These are phyloP conservation scores for Huntiella abstrusa DNA, from an alignment of 2,329 filamentous ascomycete species.

Conservation along the genomic window DNA sequence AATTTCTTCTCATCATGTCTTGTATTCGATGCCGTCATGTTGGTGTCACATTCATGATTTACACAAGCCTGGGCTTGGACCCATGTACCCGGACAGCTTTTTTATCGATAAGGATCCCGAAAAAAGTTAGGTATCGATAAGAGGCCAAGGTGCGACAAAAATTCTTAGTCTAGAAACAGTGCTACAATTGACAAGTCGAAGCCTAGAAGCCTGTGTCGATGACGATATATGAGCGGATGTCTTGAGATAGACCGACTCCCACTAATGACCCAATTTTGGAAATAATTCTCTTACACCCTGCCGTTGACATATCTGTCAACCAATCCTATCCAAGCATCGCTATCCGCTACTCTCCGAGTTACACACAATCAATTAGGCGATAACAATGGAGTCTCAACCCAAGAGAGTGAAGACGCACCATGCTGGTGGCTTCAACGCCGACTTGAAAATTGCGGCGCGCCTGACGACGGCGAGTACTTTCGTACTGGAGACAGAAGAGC, in stretches of 20 bases:
- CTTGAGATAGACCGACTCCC: background rate
- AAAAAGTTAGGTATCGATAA: constrained; percentile 10
- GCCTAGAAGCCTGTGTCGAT: background rate
- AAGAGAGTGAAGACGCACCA: constrained; percentile 32
- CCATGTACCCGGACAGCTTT: background rate
- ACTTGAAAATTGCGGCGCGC: constrained; percentile 21
- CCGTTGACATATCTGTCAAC: too few relatives aligned
- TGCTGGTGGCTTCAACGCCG: constrained; percentile 22
- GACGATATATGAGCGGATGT: background rate
- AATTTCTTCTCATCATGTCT: background rate
- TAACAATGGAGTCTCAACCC: constrained; percentile 26
- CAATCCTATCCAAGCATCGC: too few relatives aligned
- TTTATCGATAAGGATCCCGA: constrained; percentile 4
- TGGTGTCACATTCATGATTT: background rate
- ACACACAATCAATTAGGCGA: too few relatives aligned
- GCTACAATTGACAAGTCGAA: too few relatives aligned
- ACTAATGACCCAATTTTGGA: too few relatives aligned
- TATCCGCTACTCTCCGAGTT: too few relatives aligned
- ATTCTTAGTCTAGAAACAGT: constrained; percentile 2
- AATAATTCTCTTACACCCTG: too few relatives aligned
- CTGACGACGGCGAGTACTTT: constrained; percentile 34
- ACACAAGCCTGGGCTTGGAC: background rate
- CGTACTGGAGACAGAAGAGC: constrained; percentile 39
- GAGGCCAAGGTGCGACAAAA: constrained; percentile 7
- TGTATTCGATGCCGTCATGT: background rate